These are phyloP conservation scores for Nepenthes gracilis DNA, from an alignment of 148 eudicot species.

Conservation along the genomic window DNA sequence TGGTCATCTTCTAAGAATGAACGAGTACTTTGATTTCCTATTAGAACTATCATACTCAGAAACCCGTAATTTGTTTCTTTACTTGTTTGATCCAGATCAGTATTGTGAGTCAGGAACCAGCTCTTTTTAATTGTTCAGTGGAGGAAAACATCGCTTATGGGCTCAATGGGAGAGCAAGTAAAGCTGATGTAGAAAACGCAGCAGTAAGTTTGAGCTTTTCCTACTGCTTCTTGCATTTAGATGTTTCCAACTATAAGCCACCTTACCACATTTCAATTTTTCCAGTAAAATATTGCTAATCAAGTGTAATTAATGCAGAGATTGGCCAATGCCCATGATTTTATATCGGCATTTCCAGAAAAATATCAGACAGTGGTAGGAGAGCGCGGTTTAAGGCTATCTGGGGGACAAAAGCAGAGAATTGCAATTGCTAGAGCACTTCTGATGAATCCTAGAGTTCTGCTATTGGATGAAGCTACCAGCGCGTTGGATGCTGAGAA, in stretches of 20 bases:
- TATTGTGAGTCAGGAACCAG: conserved; percentile 94
- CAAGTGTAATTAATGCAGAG: conserved; percentile 29
- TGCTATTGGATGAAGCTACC: conserved; percentile 50
- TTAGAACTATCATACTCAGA: no score
- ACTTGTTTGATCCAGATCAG: conserved; percentile 44
- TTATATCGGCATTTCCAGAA: conserved; percentile 71
- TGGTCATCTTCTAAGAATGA: no score
- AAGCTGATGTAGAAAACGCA: conserved; percentile 63
- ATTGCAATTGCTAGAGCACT: conserved; percentile 87
- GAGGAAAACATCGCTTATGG: conserved; percentile 95
- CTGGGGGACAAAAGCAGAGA: conserved; percentile 94
- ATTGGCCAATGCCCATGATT: conserved; percentile 97
- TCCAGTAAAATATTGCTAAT: neutral
- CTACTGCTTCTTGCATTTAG: neutral
- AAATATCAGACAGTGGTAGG: conserved; percentile 80
- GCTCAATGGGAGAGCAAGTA: conserved; percentile 61
- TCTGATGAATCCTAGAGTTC: conserved; percentile 55
- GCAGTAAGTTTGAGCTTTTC: conserved; percentile 41
- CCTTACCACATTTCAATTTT: neutral
- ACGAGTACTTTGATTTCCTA: no score
- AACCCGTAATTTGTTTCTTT: neutral
- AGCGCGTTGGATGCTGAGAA: conserved; percentile 95
- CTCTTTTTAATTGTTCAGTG: conserved; percentile 87
- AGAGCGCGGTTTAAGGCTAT: conserved; percentile 83
- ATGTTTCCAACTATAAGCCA: neutral